phyloP scores from a whole-genome alignment of 495 filamentous ascomycete genomes.

The Articulospora tetracladia region DNA sequence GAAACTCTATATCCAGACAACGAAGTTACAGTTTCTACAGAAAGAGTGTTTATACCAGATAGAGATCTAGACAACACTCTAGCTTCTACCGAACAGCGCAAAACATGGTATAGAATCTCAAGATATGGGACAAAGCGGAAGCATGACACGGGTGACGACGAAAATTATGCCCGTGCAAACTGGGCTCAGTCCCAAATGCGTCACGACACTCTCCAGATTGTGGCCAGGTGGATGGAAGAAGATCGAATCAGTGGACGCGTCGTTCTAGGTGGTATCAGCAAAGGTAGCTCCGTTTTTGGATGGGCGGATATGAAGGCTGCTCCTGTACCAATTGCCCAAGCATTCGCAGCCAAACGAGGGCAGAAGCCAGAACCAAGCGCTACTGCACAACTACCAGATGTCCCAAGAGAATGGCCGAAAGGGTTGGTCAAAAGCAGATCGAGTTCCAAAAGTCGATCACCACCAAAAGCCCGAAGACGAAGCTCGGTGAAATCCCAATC shows the following conservation, averaged over 20 bases:
- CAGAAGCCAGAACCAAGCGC: not conserved
- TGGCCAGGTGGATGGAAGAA: constrained; percentile 57
- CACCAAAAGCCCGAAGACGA: constrained; percentile 8
- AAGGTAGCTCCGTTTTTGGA: constrained; percentile 46
- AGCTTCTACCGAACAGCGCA: constrained; percentile 48
- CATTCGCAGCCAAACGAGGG: constrained; percentile 33
- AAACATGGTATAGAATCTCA: constrained; percentile 60
- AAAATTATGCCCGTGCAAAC: constrained; percentile 50
- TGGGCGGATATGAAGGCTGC: constrained; percentile 45
- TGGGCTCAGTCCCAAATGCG: constrained; percentile 51
- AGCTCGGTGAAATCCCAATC: constrained; percentile 11
- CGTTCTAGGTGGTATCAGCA: constrained; percentile 37
- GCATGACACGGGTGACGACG: constrained; percentile 50
- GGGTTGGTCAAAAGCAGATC: constrained; percentile 10
- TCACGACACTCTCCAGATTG: constrained; percentile 47
- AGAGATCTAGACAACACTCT: constrained; percentile 37
- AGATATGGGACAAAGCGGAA: constrained; percentile 51
- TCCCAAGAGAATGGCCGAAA: constrained; percentile 23
- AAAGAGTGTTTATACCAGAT: constrained; percentile 23
- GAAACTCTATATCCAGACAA: constrained; percentile 39
- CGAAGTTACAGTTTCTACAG: not conserved
- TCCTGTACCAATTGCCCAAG: constrained; percentile 40
- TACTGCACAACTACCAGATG: not conserved
- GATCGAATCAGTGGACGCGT: constrained; percentile 48
- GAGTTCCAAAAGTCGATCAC: constrained; percentile 14